Evolutionary conservation across 768 basidiomycete species (phyloP), one percentile per base, ranked within the genome.

Genomic region (Exsudoporus frostii): DNA sequence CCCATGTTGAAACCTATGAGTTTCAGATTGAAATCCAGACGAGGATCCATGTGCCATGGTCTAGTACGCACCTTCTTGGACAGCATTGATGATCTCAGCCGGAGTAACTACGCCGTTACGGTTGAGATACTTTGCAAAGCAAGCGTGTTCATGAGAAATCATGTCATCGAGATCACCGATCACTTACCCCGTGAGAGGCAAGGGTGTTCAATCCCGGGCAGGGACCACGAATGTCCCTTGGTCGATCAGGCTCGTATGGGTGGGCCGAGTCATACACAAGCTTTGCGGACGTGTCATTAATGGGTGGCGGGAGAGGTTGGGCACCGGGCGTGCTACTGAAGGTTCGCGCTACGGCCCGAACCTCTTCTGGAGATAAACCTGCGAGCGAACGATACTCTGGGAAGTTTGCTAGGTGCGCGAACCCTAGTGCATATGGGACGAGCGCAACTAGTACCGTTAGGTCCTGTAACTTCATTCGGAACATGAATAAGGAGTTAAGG

Each of bases 201-300:
- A 65, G 38, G 13, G 64, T 65, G 20, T 65, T 66, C 45, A 65
- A 33, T 49, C 64, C 64, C 0, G 64, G 64, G 33, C 61, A 65
- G 5, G 64, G 64, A 8, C 64, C 64, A 40, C 64, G 64, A 30
- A 66, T 57, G n/a, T 63, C 64, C 19, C 60, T 51, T 7, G 63
- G 64, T 30, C 1, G 48, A 25, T 47, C 47, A 1, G 60, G 51
- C 1, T 33, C 4, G 29, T 45, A 66, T 13, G 64, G 64, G 22
- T 63, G 64, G 4, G 29, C 40, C 1, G 19, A 43, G 15, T 63
- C 64, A 27, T 57, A 25, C 3, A 66, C 64, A 33, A 63, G 10
- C 44, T 65, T 66, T 27, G 61, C 29, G 7, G 64, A 63, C 2
- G 64, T 65, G 19, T 66, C 58, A 3, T 66, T 66, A 48, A 65